Conservation (phyloP, 805 yeast species). For the Huiozyma sinensis region DNA sequence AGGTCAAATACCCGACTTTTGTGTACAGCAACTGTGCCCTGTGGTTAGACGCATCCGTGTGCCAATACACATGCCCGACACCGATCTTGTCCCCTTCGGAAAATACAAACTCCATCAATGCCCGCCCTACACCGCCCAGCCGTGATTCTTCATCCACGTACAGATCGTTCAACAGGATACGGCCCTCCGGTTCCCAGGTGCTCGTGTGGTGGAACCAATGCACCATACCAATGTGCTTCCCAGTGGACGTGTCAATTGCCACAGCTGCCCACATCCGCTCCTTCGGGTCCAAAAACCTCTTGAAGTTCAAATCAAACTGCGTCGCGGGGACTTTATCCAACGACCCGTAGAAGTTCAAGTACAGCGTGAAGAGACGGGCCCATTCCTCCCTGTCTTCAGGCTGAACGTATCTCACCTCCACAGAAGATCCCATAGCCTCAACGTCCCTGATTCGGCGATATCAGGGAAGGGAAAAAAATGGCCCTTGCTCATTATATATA, state of each 20-base stretch:
- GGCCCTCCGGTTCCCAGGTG: constrained; percentile 39
- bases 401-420: constrained; percentile 31
- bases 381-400: constrained; percentile 34
- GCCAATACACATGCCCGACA: constrained; percentile 39
- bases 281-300: constrained; percentile 34
- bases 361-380: constrained; percentile 36
- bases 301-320: constrained; percentile 33
- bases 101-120: constrained; percentile 39
- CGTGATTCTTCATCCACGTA: constrained; percentile 34
- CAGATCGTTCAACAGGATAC: constrained; percentile 41
- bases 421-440: not conserved
- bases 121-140: constrained; percentile 37
- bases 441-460: too few relatives aligned
- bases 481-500: too few relatives aligned
- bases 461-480: too few relatives aligned
- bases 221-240: constrained; percentile 38
- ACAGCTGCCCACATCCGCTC: constrained; percentile 40
- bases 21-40: constrained; percentile 46
- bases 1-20: constrained; percentile 36
- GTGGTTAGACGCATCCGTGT: constrained; percentile 42
- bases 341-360: constrained; percentile 34
- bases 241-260: constrained; percentile 29
- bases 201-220: constrained; percentile 37
- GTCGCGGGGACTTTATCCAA: constrained; percentile 11
- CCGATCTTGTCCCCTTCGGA: constrained; percentile 34